Conservation (phyloP, 495 filamentous ascomycete species). For the Podospora fimiseda region DNA sequence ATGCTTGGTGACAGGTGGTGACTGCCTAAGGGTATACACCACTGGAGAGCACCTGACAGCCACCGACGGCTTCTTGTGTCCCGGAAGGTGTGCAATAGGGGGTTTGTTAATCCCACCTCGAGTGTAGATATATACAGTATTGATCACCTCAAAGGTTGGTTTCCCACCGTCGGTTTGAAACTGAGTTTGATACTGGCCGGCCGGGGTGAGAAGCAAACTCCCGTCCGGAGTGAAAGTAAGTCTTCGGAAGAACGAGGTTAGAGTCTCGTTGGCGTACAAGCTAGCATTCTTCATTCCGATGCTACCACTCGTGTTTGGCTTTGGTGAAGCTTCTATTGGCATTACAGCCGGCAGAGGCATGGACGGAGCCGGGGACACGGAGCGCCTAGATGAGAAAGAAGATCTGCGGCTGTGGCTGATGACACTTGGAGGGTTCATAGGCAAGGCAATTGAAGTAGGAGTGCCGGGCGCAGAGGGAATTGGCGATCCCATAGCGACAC, state of each 20-base stretch:
- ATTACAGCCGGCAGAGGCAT: slow-evolving; percentile 95
- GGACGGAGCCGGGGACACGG: slow-evolving; percentile 91
- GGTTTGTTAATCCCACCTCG: slow-evolving; percentile 94
- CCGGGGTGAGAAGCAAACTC: slow-evolving; percentile 89
- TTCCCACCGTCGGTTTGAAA: slow-evolving; percentile 65
- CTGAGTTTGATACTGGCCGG: slow-evolving; percentile 87
- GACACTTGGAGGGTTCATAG: slow-evolving; percentile 91
- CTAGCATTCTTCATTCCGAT: slow-evolving; percentile 74
- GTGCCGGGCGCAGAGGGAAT: slow-evolving; percentile 92
- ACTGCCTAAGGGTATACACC: slow-evolving; percentile 72
- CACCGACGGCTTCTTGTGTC: slow-evolving; percentile 97
- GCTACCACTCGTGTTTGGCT: slow-evolving; percentile 52
- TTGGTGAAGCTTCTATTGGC: slow-evolving; percentile 82
- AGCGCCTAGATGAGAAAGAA: slow-evolving; percentile 90
- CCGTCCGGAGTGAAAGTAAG: slow-evolving; percentile 94
- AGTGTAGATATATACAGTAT: slow-evolving; percentile 98
- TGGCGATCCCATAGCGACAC: slow-evolving; percentile 66
- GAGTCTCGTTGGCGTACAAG: slow-evolving; percentile 94
- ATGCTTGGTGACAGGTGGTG: slow-evolving; percentile 63
- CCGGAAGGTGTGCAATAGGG: slow-evolving; percentile 93
- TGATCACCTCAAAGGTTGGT: slow-evolving; percentile 76
- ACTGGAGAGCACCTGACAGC: slow-evolving; percentile 91
- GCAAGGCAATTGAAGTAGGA: slow-evolving; percentile 77
- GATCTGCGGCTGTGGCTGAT: slow-evolving; percentile 88
- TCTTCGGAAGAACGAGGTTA: slow-evolving; percentile 94